Conservation (phyloP, 371 early-diverging fungal species). For the Zopfochytrium polystomum region DNA sequence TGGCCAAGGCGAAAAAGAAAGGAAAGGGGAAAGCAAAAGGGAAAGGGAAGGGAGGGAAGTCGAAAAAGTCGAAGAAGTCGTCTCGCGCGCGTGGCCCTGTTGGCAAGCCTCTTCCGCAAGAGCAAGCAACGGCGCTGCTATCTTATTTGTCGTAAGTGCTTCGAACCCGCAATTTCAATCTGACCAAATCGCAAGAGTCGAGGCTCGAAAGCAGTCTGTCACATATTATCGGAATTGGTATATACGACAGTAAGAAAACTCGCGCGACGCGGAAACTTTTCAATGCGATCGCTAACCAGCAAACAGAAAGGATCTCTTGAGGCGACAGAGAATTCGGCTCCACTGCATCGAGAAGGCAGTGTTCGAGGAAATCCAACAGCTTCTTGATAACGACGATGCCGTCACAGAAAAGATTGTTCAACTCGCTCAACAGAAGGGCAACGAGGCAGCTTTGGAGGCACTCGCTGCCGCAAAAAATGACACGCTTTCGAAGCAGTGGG, state of each 20-base stretch:
- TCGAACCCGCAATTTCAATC: neutral
- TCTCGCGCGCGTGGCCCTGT: too few species aligned
- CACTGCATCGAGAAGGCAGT: neutral
- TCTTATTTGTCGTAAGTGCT: neutral
- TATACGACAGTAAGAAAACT: neutral
- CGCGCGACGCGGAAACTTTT: neutral
- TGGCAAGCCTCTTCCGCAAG: neutral
- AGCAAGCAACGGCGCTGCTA: neutral
- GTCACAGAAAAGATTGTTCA: too few species aligned
- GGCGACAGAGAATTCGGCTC: neutral
- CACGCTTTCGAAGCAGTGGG: too few species aligned
- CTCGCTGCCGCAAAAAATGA: too few species aligned
- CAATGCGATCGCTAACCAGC: neutral
- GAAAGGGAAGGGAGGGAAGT: neutral
- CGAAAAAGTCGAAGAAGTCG: constrained; percentile 2
- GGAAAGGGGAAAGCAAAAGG: constrained; percentile 1
- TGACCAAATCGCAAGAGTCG: neutral
- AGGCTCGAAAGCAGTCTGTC: neutral
- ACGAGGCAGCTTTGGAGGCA: too few species aligned
- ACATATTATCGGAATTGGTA: neutral
- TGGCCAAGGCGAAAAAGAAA: constrained; percentile 1
- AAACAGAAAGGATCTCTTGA: constrained; percentile 1
- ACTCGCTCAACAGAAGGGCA: too few species aligned
- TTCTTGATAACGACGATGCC: too few species aligned
- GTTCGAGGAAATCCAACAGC: neutral